phyloP scores from a whole-genome alignment of 768 basidiomycete genomes.

The Sporobolomyces roseus region DNA sequence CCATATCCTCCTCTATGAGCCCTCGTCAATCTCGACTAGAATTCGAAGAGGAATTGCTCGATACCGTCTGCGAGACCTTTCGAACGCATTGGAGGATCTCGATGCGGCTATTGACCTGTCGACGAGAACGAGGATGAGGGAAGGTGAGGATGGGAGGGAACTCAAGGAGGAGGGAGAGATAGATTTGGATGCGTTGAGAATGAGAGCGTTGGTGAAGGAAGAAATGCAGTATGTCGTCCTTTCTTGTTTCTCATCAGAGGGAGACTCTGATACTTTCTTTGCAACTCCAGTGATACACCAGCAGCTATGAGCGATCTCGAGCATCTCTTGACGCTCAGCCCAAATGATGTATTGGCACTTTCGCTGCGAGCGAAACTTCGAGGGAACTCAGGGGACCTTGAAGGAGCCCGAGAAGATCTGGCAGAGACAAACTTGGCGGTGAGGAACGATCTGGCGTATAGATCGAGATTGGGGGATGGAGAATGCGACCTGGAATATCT shows the following conservation, averaged over 20 bases:
- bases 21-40: conserved; percentile 21
- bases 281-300: conserved; percentile 6
- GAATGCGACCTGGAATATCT: conserved; percentile 36
- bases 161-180: neutral
- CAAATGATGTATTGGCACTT: conserved; percentile 32
- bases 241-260: too few species aligned
- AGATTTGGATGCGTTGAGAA: conserved; percentile 35
- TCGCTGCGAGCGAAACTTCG: conserved; percentile 19
- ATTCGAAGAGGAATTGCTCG: conserved; percentile 18
- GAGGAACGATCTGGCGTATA: conserved; percentile 13
- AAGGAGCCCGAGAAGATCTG: conserved; percentile 22
- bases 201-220: conserved; percentile 23
- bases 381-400: conserved; percentile 9
- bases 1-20: conserved; percentile 35
- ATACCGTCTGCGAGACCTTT: conserved; percentile 29
- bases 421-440: conserved; percentile 26
- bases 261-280: too few species aligned
- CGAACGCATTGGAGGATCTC: conserved; percentile 20
- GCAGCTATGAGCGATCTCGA: conserved; percentile 9
- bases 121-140: neutral
- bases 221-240: conserved; percentile 28
- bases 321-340: neutral
- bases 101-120: conserved; percentile 17
- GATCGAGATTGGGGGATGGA: conserved; percentile 29
- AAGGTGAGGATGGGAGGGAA: neutral